These are phyloP conservation scores for Panus rudis DNA, from an alignment of 768 basidiomycete species.

Conservation along the genomic window DNA sequence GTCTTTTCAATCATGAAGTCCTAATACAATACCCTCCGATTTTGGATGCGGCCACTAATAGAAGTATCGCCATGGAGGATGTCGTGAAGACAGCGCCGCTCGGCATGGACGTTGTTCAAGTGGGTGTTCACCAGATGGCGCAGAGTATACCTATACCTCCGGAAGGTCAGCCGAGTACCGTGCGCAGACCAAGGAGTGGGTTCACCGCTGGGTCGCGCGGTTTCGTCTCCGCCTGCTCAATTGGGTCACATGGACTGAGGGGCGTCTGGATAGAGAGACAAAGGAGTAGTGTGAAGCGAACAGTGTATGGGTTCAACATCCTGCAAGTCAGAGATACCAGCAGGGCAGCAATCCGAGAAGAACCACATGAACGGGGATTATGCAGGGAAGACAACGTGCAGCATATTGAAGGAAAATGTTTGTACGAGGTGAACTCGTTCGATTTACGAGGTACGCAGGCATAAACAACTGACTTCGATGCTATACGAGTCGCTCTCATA, in stretches of 20 bases:
- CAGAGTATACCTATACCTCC: constrained; percentile 9
- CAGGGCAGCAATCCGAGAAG: not conserved
- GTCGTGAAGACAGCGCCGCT: constrained; percentile 18
- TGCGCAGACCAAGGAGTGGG: constrained; percentile 11
- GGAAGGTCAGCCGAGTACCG: constrained; percentile 6
- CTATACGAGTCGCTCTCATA: not conserved
- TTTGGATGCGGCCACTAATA: no score
- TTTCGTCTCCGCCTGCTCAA: constrained; percentile 41
- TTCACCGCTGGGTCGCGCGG: constrained; percentile 28
- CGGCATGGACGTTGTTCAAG: constrained; percentile 33
- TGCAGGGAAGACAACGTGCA: no score
- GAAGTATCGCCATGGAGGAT: no score
- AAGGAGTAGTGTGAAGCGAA: constrained; percentile 33
- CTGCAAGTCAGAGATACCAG: constrained; percentile 1
- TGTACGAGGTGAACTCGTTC: constrained; percentile 24
- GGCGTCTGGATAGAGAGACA: constrained; percentile 52
- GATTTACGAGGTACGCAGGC: constrained; percentile 21
- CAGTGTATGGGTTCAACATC: constrained; percentile 36
- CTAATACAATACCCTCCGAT: constrained; percentile 12
- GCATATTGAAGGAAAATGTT: constrained; percentile 14
- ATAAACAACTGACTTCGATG: not conserved
- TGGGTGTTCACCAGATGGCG: constrained; percentile 38
- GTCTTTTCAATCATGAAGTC: constrained; percentile 45
- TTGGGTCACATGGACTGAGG: constrained; percentile 43
- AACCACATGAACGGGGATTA: not conserved